phyloP scores from a whole-genome alignment of 306 rosid genomes.

The Vicia faba region DNA sequence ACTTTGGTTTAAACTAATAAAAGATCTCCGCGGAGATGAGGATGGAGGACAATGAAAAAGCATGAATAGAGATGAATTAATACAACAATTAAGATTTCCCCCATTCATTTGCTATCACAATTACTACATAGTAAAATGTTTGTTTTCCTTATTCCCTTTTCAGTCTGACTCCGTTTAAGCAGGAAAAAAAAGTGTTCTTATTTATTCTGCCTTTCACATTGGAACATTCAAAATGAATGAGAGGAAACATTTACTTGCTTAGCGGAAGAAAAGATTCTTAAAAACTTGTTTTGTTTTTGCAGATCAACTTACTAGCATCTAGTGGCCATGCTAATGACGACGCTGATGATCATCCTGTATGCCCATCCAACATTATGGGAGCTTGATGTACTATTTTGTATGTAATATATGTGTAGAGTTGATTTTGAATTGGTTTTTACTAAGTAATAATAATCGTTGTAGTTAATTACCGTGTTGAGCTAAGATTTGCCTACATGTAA shows the following conservation, averaged over 20 bases:
- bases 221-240: slow-evolving; percentile 25
- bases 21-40: too few relatives aligned
- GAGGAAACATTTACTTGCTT: slow-evolving; percentile 11
- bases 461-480: neutral
- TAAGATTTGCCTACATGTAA: slow-evolving; percentile 22
- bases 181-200: neutral
- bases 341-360: slow-evolving; percentile 35
- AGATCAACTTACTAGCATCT: slow-evolving; percentile 74
- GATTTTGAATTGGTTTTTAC: slow-evolving; percentile 3
- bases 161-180: slow-evolving; percentile 3
- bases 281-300: slow-evolving; percentile 27
- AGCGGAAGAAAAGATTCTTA: neutral
- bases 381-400: slow-evolving; percentile 53
- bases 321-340: slow-evolving; percentile 49
- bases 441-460: neutral
- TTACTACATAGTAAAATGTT: slow-evolving; percentile 16
- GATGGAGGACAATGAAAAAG: neutral
- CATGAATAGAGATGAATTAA: slow-evolving; percentile 7
- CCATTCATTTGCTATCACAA: slow-evolving; percentile 2
- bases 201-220: neutral
- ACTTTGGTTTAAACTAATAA: too few relatives aligned
- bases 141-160: slow-evolving; percentile 11
- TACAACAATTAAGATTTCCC: neutral
- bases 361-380: slow-evolving; percentile 60
- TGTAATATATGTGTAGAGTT: slow-evolving; percentile 5